Conservation (phyloP, 176 grass and related monocot species). For the Elaeis guineensis region DNA sequence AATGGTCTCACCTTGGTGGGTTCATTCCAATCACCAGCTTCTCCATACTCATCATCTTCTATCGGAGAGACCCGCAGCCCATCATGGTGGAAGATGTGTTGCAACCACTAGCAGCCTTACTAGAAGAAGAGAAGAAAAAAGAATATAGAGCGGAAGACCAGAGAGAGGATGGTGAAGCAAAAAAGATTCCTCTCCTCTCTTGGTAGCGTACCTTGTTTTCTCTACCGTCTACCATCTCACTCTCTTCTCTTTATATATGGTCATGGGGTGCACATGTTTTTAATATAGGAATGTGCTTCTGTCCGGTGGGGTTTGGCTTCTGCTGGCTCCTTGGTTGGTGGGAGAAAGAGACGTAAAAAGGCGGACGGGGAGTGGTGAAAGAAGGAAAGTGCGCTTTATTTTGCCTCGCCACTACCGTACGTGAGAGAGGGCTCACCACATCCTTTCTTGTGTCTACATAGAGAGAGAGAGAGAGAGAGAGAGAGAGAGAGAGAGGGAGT, state of each 20-base stretch:
- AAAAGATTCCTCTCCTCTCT: constrained; percentile 5
- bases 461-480: too few relatives aligned
- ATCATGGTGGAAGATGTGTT: constrained; percentile 37
- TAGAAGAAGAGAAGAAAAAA: too few relatives aligned
- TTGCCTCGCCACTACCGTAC: too few relatives aligned
- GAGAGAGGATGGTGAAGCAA: not conserved
- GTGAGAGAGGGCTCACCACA: too few relatives aligned
- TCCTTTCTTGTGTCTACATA: too few relatives aligned
- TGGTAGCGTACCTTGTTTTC: not conserved
- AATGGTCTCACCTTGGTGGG: constrained; percentile 58
- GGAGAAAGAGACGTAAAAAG: constrained; percentile 10
- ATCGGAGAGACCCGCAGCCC: constrained; percentile 52
- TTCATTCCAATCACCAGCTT: constrained; percentile 97
- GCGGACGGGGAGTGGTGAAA: too few relatives aligned
- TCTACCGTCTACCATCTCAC: constrained; percentile 17
- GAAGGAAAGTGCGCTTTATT: too few relatives aligned
- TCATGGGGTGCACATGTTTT: constrained; percentile 14
- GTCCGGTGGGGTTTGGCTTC: constrained; percentile 16
- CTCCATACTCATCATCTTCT: constrained; percentile 79
- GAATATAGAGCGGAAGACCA: not conserved
- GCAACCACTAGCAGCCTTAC: not conserved
- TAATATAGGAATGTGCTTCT: constrained; percentile 3
- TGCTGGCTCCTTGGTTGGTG: constrained; percentile 34
- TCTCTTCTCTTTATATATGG: constrained; percentile 30
- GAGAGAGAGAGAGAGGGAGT: too few relatives aligned